Evolutionary conservation across 1,139 yeast species (phyloP).

Genomic region (Lodderomyces orthopsilosis): DNA sequence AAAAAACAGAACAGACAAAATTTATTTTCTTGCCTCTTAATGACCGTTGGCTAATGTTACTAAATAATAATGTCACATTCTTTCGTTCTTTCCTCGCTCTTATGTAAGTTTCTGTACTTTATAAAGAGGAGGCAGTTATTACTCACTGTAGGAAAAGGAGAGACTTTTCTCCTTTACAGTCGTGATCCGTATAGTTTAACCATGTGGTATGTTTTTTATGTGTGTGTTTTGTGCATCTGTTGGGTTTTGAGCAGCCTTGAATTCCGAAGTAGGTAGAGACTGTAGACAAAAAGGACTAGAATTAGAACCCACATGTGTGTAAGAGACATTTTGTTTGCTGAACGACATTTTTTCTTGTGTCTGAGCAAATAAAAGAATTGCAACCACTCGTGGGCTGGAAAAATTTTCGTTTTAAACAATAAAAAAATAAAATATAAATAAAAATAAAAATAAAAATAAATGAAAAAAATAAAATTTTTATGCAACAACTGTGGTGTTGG

Average conservation of each 20-base stretch:
- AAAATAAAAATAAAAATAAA: not conserved
- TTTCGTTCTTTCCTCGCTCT: not conserved
- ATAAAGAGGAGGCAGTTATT: not conserved
- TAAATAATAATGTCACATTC: not conserved
- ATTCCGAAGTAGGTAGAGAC: not conserved
- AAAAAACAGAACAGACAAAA: not conserved
- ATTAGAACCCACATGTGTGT: not conserved
- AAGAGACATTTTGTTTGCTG: not conserved
- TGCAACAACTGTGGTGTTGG: constrained; percentile 1
- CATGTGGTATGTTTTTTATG: not conserved
- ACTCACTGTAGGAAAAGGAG: not conserved
- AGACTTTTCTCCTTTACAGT: no score
- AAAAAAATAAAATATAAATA: not conserved
- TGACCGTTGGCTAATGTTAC: not conserved
- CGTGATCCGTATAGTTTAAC: no score
- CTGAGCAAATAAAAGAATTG: not conserved
- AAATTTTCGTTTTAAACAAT: not conserved
- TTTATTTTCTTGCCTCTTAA: not conserved
- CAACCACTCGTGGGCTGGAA: constrained; percentile 2
- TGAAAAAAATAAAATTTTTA: not conserved
- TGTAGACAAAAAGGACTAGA: not conserved
- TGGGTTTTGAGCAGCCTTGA: not conserved
- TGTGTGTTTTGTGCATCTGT: not conserved
- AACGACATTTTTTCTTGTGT: not conserved
- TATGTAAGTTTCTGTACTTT: not conserved